These are phyloP conservation scores for Cytospora piceae DNA, from an alignment of 2,329 filamentous ascomycete species.

Conservation along the genomic window DNA sequence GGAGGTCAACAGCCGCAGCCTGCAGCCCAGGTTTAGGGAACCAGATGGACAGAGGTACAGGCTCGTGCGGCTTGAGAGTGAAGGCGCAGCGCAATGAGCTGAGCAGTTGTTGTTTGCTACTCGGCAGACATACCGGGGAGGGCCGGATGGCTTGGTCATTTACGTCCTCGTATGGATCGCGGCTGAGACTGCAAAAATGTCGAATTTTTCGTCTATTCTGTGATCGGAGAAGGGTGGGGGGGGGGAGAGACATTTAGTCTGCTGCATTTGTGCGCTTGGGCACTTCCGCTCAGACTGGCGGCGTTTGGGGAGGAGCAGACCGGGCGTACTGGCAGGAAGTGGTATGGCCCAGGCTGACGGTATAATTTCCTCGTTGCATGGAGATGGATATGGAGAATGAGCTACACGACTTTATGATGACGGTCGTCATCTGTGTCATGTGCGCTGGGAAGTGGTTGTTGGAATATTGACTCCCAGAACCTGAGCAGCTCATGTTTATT, in stretches of 20 bases:
- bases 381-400: background rate
- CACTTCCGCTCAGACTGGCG: background rate
- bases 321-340: background rate
- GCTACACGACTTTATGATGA: background rate
- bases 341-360: background rate
- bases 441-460: background rate
- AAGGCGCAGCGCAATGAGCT: background rate
- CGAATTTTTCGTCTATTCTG: too few species aligned
- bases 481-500: background rate
- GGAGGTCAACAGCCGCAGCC: conserved; percentile 26
- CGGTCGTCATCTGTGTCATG: background rate
- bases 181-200: background rate
- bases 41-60: background rate
- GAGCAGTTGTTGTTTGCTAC: background rate
- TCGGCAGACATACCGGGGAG: background rate
- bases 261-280: too few species aligned
- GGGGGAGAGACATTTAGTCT: too few species aligned
- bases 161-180: background rate
- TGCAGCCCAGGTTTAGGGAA: conserved; percentile 27
- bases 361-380: background rate
- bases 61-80: background rate
- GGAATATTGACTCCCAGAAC: background rate
- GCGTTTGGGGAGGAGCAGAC: background rate
- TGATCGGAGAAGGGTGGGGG: too few species aligned
- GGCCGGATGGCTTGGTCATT: background rate